These are phyloP conservation scores for Stagonosporopsis chrysanthemi DNA, from an alignment of 2,329 filamentous ascomycete genomes.

Conservation along the genomic window DNA sequence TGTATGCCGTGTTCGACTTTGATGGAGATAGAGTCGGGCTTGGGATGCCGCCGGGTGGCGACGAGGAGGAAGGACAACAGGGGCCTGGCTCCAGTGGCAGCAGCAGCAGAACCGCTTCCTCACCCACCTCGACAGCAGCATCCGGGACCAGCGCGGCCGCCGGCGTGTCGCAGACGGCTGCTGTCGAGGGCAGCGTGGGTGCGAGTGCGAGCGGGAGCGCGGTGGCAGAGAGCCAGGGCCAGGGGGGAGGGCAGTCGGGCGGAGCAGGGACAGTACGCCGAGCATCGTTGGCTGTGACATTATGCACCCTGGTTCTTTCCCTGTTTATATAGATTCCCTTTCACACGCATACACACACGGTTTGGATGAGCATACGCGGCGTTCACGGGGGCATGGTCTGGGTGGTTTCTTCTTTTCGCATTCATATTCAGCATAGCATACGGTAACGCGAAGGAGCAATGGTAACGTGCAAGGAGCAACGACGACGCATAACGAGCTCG, in stretches of 20 bases:
- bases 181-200: conserved; percentile 5
- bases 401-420: not conserved
- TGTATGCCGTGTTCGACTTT: conserved; percentile 84
- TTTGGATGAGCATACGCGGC: not conserved
- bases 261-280: not conserved
- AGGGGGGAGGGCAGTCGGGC: conserved; percentile 8
- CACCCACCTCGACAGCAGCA: not conserved
- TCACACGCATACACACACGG: not conserved
- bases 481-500: no score
- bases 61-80: not conserved
- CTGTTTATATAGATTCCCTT: conserved; percentile 13
- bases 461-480: no score
- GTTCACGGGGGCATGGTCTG: not conserved
- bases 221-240: conserved; percentile 9
- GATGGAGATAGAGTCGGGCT: conserved; percentile 70
- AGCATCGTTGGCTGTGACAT: not conserved
- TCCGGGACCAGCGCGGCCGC: not conserved
- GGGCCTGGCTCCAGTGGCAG: conserved; percentile 11
- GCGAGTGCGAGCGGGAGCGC: conserved; percentile 7
- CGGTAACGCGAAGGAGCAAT: no score
- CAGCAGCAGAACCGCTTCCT: not conserved
- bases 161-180: conserved; percentile 4
- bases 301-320: not conserved
- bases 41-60: conserved; percentile 34
- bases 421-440: not conserved